phyloP scores from a whole-genome alignment of 1,284 basidiomycete species.

The Golubevia pallescens region DNA sequence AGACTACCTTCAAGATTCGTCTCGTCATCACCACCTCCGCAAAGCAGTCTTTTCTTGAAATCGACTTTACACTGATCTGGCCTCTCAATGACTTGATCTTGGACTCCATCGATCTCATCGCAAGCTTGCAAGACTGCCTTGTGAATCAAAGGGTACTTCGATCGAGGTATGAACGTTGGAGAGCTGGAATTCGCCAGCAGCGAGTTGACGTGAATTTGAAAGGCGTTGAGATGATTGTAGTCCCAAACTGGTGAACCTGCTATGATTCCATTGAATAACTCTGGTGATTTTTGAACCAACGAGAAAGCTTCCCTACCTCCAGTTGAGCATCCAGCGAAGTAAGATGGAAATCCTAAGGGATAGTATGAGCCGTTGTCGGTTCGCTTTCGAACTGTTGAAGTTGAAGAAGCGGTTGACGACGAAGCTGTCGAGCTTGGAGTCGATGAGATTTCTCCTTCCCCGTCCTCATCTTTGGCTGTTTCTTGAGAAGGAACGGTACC shows the following conservation, averaged over 20 bases:
- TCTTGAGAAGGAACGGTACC: slow-evolving; percentile 6
- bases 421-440: background rate
- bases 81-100: slow-evolving; percentile 24
- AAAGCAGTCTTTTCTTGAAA: background rate
- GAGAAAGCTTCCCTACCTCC: slow-evolving; percentile 31
- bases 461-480: background rate
- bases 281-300: slow-evolving; percentile 24
- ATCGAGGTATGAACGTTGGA: slow-evolving; percentile 15
- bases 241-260: slow-evolving; percentile 28
- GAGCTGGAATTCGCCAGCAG: slow-evolving; percentile 16
- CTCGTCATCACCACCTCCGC: background rate
- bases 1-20: background rate
- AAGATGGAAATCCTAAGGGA: slow-evolving; percentile 20
- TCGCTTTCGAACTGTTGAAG: background rate
- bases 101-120: slow-evolving; percentile 26
- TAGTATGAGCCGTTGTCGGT: background rate
- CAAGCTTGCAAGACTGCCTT: slow-evolving; percentile 21
- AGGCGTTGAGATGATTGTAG: slow-evolving; percentile 31
- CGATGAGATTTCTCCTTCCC: background rate
- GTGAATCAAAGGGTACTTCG: slow-evolving; percentile 19
- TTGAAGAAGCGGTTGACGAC: background rate
- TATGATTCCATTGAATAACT: slow-evolving; percentile 32
- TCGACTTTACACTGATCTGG: slow-evolving; percentile 22
- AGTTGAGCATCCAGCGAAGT: slow-evolving; percentile 35
- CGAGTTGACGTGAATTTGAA: slow-evolving; percentile 32